Evolutionary conservation across 306 rosid genomes (phyloP), one percentile per base, ranked within the genome.

Genomic region (Cicer cuneatum): DNA sequence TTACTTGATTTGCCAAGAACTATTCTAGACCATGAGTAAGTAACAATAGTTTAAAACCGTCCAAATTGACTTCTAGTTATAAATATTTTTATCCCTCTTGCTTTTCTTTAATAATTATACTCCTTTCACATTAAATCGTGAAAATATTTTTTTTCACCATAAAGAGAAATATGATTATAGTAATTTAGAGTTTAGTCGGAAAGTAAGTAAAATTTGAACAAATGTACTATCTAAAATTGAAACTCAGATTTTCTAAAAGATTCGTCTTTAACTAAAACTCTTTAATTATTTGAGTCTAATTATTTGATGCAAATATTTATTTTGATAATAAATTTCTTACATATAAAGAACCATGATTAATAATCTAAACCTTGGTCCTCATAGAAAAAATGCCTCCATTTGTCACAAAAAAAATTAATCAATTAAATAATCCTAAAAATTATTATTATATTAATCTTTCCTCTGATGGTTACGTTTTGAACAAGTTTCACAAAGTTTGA

Each of bases 21-120:
- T 62, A 89, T 93, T 76, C 89, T 87, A 10, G 90, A 89, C 40
- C 97, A 93, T 51, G 89, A 91, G 98, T 93, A 83, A 33, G 93
- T 81, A 15, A 56, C 54, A 16, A 43, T 41, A 39, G 6, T 39
- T 78, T 78, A 29, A 81, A 83, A 74, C 77, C 60, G 68, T 72
- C 82, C 86, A 84, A 58, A 65, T 39, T 37, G 19, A 21, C 66
- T 75, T 63, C 51, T 68, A 43, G 62, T 70, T 10, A 9, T 40
- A 63, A 41, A 16, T 63, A 1, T 16, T 40, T 41, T 69, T 46
- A 1, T 7, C 39, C 39, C 71, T 6, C 58, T 58, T 66, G 67
- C 48, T 11, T 51, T 75, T 77, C 35, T 71, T 69, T 66, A 69
- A 74, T 49, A 18, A 21, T 82, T 54, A 16, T 66, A 75, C 75